Evolutionary conservation across 2,329 filamentous ascomycete genomes (phyloP), one percentile per base, ranked within the genome.

Genomic region (Hawksworthiomyces lignivorus): DNA sequence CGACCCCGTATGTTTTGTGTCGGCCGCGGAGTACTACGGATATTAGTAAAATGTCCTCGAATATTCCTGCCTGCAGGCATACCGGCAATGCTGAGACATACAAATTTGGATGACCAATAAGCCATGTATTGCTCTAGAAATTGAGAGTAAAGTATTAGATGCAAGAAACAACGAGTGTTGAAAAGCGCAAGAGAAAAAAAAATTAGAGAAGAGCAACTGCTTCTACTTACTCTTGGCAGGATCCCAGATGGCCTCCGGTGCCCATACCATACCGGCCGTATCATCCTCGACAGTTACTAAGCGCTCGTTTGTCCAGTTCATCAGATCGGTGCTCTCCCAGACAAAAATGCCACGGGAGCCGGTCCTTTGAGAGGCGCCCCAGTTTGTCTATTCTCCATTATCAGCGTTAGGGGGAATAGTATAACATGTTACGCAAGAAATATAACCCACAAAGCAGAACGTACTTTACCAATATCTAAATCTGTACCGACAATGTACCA

Each of bases 261-360:
- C 73, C 73, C 73, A 77, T 0, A 75, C 70, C 73, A 76, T 77
- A 4, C 73, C 73, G 1, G 71, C 73, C 4, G 63, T 68, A n/a
- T 55, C 54, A 43, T 73, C 65, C 49, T 76, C 72, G 10, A 77
- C 72, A 0, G 54, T 56, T 1, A 72, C 63, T 2, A 77, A 58
- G 6, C 69, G 57, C 51, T 75, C 70, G 11, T 58, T 57, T 10
- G 50, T 60, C 67, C 70, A 76, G 45, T 64, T 70, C 7, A 72
- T 53, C 4, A 76, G 55, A 40, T 76, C 69, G 0, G 62, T 68
- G 47, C 62, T 70, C 50, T 75, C 70, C 72, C 73, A 77, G 10
- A 76, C 64, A 36, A 73, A 71, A 41, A 77, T 75, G 5, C 67
- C 64, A 20, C 64, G 62, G 1, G 67, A 71, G 0, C 73, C 73